phyloP scores from a whole-genome alignment of 192 early-diverging fungal species.

The Podochytrium sp. region DNA sequence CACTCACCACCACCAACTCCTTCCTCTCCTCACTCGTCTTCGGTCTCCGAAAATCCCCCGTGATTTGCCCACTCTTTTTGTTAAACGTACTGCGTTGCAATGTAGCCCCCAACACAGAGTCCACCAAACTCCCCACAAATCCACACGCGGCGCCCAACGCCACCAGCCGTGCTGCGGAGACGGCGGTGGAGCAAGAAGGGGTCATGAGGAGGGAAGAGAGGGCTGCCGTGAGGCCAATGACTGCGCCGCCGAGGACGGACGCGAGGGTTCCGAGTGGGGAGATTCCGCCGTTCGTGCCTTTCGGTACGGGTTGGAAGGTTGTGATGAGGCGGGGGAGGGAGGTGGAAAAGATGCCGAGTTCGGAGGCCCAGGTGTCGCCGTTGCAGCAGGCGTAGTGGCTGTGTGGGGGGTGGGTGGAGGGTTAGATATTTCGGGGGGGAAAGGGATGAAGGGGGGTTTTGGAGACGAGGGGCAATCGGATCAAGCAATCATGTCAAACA shows the following conservation, averaged over 20 bases:
- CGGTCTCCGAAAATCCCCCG: conserved; percentile 41
- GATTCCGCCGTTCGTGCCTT: conserved; percentile 89
- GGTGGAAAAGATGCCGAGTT: conserved; percentile 81
- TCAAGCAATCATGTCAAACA: too few species aligned
- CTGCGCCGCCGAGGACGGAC: conserved; percentile 74
- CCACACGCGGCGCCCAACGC: conserved; percentile 67
- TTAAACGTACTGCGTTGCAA: conserved; percentile 76
- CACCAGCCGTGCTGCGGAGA: conserved; percentile 50
- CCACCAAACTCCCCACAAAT: conserved; percentile 77
- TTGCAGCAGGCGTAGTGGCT: conserved; percentile 67
- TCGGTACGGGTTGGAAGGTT: conserved; percentile 74
- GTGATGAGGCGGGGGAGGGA: conserved; percentile 83
- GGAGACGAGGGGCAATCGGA: too few species aligned
- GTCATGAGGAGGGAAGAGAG: background rate
- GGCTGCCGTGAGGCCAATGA: conserved; percentile 65
- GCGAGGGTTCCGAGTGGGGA: conserved; percentile 74
- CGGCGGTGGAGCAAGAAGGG: background rate
- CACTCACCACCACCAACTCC: conserved; percentile 59
- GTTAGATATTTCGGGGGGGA: too few species aligned
- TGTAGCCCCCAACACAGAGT: conserved; percentile 87
- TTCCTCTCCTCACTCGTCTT: conserved; percentile 48
- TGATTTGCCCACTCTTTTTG: conserved; percentile 61
- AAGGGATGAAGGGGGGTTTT: too few species aligned
- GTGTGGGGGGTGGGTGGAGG: background rate
- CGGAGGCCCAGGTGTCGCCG: conserved; percentile 85